phyloP scores from a whole-genome alignment of 495 filamentous ascomycete species.

The Penicillium psychrofluorescens region DNA sequence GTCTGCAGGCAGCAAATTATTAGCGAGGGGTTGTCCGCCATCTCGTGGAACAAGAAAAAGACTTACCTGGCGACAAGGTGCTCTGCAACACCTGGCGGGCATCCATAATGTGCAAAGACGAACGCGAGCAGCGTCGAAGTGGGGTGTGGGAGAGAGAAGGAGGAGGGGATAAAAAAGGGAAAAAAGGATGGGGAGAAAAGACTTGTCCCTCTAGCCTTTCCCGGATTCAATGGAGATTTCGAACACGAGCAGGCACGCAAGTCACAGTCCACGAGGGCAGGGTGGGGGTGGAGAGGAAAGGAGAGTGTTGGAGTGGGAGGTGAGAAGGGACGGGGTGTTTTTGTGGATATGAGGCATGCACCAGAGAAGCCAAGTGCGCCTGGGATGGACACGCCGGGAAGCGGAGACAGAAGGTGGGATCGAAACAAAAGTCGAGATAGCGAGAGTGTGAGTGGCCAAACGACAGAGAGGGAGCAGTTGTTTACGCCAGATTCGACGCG shows the following conservation, averaged over 20 bases:
- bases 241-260: conserved; percentile 7
- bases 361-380: conserved; percentile 24
- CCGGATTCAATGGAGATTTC: conserved; percentile 6
- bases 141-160: conserved; percentile 18
- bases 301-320: conserved; percentile 15
- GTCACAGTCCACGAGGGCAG: conserved; percentile 15
- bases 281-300: conserved; percentile 11
- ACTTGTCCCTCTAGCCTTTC: conserved; percentile 6
- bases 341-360: conserved; percentile 37
- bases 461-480: too few species aligned
- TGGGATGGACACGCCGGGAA: conserved; percentile 16
- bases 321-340: conserved; percentile 29
- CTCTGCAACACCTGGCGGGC: conserved; percentile 81
- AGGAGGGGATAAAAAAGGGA: conserved; percentile 12
- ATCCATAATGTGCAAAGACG: conserved; percentile 51
- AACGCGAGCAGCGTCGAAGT: conserved; percentile 10
- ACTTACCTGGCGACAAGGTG: conserved; percentile 81
- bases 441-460: not conserved
- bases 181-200: conserved; percentile 24
- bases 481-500: too few species aligned
- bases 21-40: conserved; percentile 7
- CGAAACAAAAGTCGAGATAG: not conserved
- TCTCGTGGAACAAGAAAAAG: not conserved
- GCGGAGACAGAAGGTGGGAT: conserved; percentile 5
- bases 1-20: conserved; percentile 51